A percentile compares a stretch with the other conserved stretches of the same genome.
phyloP scores from a whole-genome alignment of 1,284 basidiomycete species.

The Cryptococcus sp. region DNA sequence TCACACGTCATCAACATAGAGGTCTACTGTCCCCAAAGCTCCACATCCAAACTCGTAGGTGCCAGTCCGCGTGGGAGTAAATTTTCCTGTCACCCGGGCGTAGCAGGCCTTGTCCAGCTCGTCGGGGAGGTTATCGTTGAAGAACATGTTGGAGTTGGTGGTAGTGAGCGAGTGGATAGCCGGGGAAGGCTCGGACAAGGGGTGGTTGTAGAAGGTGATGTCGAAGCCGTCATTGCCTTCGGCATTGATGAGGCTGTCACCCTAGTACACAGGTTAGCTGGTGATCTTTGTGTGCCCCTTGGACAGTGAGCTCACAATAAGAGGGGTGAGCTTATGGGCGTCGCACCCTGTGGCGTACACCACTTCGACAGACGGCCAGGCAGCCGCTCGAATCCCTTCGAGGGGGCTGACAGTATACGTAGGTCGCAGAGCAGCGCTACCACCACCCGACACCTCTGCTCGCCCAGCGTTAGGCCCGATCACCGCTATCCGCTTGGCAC shows the following conservation, averaged over 20 bases:
- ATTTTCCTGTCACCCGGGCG: not conserved
- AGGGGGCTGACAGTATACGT: conserved; percentile 69
- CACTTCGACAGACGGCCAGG: not conserved
- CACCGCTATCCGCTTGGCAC: conserved; percentile 65
- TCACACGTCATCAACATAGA: conserved; percentile 5
- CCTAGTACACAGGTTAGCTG: not conserved
- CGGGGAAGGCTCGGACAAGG: not conserved
- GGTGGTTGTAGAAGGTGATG: conserved; percentile 7
- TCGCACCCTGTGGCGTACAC: conserved; percentile 14
- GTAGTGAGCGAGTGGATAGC: conserved; percentile 4
- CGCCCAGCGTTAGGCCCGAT: conserved; percentile 73
- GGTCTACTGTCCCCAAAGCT: conserved; percentile 3
- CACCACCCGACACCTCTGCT: conserved; percentile 66
- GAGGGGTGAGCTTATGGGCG: conserved; percentile 6
- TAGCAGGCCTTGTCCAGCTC: conserved; percentile 7
- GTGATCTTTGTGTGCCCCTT: not conserved
- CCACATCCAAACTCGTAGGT: conserved; percentile 7
- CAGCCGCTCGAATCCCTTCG: conserved; percentile 57
- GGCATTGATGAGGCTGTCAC: not conserved
- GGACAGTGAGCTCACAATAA: conserved; percentile 1
- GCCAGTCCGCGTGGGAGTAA: conserved; percentile 1
- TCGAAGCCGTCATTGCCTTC: conserved; percentile 7
- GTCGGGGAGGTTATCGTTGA: conserved; percentile 9
- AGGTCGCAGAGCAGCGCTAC: conserved; percentile 67
- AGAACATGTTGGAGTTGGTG: conserved; percentile 10